Evolutionary conservation across 2,329 filamentous ascomycete genomes (phyloP), one percentile per base, ranked within the genome.

Genomic region (Ascosphaera pollenicola): DNA sequence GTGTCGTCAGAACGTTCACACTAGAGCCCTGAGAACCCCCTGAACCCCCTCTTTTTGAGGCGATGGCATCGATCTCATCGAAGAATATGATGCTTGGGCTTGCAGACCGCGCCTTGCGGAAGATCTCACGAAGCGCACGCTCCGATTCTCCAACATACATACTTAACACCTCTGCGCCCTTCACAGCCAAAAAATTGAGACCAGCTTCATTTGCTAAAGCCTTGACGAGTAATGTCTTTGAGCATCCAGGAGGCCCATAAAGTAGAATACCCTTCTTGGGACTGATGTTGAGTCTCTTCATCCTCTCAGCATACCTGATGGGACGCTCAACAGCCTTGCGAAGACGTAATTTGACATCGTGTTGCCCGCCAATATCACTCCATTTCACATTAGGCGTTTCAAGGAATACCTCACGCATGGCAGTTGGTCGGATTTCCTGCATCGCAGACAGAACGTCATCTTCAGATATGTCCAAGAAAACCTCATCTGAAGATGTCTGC

Each of bases 101-200:
- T 3, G 89, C 89, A 2, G 89, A 87, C 52, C 78, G 75, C 0
- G 89, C 89, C 34, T 89, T 73, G 53, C 93, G 87, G 51, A 98
- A 98, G 1, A 98, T 66, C 55, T 98, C 89, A 34, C 91, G 75
- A 5, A 98, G 85, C 43, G 76, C 84, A 65, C 98, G 98, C 52
- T 98, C 89, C 19, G 81, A 92, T 1, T 89, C 89, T 52, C 89
- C 89, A 42, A 98, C 98, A 56, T 98, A 98, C 60, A 98, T 98
- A 66, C 98, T 98, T 40, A 98, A 62, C 42, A 98, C 95, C 57
- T 98, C 91, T 0, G 89, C 89, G 0, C 89, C 89, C 61, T 98
- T 98, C 51, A 98, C 89, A 32, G 78, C 85, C 57, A 98, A 98
- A 59, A 98, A 98, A 58, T 98, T 98, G 43, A 98, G 73, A 0